A percentile compares a stretch with the other conserved stretches of the same genome.
Evolutionary conservation across 2,329 filamentous ascomycete species (phyloP).

Genomic region (Neocatenulostroma microsporum): DNA sequence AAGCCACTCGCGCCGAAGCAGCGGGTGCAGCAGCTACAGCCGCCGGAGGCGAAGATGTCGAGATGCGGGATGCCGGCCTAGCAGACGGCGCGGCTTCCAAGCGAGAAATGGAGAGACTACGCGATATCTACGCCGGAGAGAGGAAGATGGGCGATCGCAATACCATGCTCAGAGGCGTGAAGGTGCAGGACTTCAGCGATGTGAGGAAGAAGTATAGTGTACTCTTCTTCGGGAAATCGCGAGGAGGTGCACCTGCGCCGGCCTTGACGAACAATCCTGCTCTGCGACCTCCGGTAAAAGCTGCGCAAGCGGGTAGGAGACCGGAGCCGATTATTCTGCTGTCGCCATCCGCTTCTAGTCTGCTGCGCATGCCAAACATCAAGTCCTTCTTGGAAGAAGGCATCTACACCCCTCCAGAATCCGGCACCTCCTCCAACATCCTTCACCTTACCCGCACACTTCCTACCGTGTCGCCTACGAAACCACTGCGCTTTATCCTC

Average conservation of each 20-base stretch:
- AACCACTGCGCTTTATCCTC: conserved; percentile 84
- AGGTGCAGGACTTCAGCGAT: conserved; percentile 85
- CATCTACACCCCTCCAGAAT: conserved; percentile 64
- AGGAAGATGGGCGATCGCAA: conserved; percentile 89
- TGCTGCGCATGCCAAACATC: conserved; percentile 92
- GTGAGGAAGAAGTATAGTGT: conserved; percentile 67
- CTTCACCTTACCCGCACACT: conserved; percentile 76
- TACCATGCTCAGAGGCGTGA: conserved; percentile 74
- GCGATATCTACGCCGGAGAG: conserved; percentile 86
- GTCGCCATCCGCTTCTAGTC: conserved; percentile 87
- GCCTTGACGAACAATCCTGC: conserved; percentile 36
- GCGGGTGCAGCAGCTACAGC: conserved; percentile 39
- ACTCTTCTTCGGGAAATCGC: conserved; percentile 24
- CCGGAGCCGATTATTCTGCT: conserved; percentile 89
- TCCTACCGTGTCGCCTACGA: conserved; percentile 58
- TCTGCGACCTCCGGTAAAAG: conserved; percentile 28
- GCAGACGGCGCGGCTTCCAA: conserved; percentile 44
- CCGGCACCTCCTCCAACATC: conserved; percentile 59
- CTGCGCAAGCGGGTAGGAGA: conserved; percentile 36
- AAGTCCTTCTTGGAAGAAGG: conserved; percentile 87
- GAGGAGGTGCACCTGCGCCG: conserved; percentile 44
- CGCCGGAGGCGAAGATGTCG: conserved; percentile 26
- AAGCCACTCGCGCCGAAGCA: conserved; percentile 44
- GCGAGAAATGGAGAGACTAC: conserved; percentile 68
- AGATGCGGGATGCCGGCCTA: conserved; percentile 35